Base-by-base conservation (phyloP, 768 basidiomycete genomes). In the Lyophyllum atratum region DNA sequence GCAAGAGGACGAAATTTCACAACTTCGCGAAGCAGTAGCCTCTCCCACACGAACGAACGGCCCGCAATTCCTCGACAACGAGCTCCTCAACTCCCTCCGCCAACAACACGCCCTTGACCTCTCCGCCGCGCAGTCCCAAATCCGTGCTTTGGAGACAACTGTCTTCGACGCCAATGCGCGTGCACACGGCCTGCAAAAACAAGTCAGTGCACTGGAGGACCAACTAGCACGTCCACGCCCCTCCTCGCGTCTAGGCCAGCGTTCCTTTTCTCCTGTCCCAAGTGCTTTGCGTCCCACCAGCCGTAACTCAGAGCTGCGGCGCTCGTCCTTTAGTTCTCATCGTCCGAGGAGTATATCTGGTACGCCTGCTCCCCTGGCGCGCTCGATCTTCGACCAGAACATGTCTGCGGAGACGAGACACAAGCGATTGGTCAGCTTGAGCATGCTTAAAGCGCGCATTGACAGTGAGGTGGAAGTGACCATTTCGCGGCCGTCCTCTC, bases 361-460 rank as follows among this genome's bases (percentile, higher is more conserved):
- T 44, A 64, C 54, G 28, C 48, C 74, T 42, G 64, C 76, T 34
- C 76, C 80, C 44, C 67, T 81, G 39, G 75, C 83, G 25, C 79
- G 87, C 24, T 81, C 86, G 1, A 79, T 85, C 3, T 83, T 90
- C 54, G 90, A 92, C 58, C 81, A 85, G 26, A 82, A 80, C 49
- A 78, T 94, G 47, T 84, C 89, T 7, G 81, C 89, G 0, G 89
- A 92, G 70, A 87, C 89, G 33, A 76, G 83, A 26, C 92, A 93
- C 71, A 93, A 93, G 66, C 87, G 92, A 54, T 83, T 85, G 64
- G 85, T 92, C 63, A 92, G 90, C 72, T 72, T 95, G 63, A 85
- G 87, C 71, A 95, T 95, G 90, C 83, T 95, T 49, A 93, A 93
- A 67, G 92, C 91, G 21, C 85, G 93, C 43, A 95, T 95, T 64